Base-by-base conservation (phyloP, 2,329 filamentous ascomycete genomes). In the Alternaria consortialis region DNA sequence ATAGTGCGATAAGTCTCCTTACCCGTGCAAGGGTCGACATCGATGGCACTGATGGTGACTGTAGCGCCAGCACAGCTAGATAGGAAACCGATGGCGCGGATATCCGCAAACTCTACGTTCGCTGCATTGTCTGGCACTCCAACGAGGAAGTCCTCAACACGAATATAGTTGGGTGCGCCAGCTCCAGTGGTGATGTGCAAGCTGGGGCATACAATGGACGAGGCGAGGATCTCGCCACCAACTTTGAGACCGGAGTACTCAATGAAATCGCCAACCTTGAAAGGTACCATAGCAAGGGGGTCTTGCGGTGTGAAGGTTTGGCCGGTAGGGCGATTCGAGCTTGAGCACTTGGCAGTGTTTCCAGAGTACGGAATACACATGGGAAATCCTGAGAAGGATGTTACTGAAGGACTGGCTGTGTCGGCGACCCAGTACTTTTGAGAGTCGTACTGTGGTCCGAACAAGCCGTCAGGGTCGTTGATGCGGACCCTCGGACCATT, bases 331-430 rank as follows among this genome's bases (percentile, higher is more conserved):
- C 70, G 75, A 57, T 82, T 82, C 12, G 74, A 74, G 11, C 60
- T 44, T 7, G 79, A 78, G 60, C 81, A 83, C 15, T 74, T 70
- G 0, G 68, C 51, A 42, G 81, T 77, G 34, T 67, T 70, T 25
- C 71, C 58, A 23, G 79, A 80, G 15, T 84, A 76, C 0, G 82
- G 83, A 17, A 85, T 80, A 57, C 83, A 85, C 83, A 85, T 85
- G 2, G 83, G 84, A 52, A 84, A 85, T 0, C 84, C 84, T 12
- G 80, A 81, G 69, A 84, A 85, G 2, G 82, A 80, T 2, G 77
- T 79, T 54, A 85, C 77, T 51, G 79, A 81, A 0, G 84, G 83
- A 59, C 80, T 85, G 58, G 80, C 74, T 55, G 84, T 82, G 62
- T 85, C 84, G 1, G 82, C 81, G 0, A 82, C 81, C 72, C 83